phyloP scores from a whole-genome alignment of 2,329 filamentous ascomycete genomes.

The Colletotrichum liaoningense region DNA sequence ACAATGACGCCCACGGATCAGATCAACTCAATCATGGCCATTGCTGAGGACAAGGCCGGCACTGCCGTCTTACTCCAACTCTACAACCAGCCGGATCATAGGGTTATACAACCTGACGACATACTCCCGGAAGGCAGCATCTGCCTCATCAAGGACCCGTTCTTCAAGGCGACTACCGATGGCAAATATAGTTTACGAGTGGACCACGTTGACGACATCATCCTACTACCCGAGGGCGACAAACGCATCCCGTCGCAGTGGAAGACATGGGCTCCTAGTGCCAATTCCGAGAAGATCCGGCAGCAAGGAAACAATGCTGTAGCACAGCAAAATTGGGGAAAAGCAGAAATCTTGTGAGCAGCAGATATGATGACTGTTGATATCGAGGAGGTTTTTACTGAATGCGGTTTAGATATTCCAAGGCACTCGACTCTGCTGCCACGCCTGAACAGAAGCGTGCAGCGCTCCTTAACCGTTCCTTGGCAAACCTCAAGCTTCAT shows the following conservation, averaged over 20 bases:
- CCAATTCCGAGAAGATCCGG: slow-evolving; percentile 39
- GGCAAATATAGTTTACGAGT: slow-evolving; percentile 58
- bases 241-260: slow-evolving; percentile 53
- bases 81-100: slow-evolving; percentile 54
- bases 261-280: slow-evolving; percentile 37
- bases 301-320: slow-evolving; percentile 49
- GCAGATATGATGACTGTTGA: slow-evolving; percentile 24
- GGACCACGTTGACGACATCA: slow-evolving; percentile 63
- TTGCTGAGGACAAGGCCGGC: slow-evolving; percentile 53
- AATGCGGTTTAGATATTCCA: slow-evolving; percentile 47
- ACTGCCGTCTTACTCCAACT: slow-evolving; percentile 51
- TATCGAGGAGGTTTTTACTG: background rate
- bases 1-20: slow-evolving; percentile 37
- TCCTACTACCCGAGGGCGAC: slow-evolving; percentile 49
- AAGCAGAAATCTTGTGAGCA: slow-evolving; percentile 45
- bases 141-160: slow-evolving; percentile 65
- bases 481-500: slow-evolving; percentile 45
- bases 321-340: slow-evolving; percentile 40
- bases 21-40: slow-evolving; percentile 38
- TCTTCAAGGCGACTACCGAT: slow-evolving; percentile 54
- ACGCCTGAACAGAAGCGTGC: slow-evolving; percentile 49
- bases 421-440: slow-evolving; percentile 45
- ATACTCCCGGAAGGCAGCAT: slow-evolving; percentile 47
- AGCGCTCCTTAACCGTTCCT: slow-evolving; percentile 50
- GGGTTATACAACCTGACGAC: slow-evolving; percentile 45